Percentiles rank a stretch among this genome's conserved stretches.
These are phyloP conservation scores for Malania oleifera DNA, from an alignment of 164 flowering plant species.

Conservation along the genomic window DNA sequence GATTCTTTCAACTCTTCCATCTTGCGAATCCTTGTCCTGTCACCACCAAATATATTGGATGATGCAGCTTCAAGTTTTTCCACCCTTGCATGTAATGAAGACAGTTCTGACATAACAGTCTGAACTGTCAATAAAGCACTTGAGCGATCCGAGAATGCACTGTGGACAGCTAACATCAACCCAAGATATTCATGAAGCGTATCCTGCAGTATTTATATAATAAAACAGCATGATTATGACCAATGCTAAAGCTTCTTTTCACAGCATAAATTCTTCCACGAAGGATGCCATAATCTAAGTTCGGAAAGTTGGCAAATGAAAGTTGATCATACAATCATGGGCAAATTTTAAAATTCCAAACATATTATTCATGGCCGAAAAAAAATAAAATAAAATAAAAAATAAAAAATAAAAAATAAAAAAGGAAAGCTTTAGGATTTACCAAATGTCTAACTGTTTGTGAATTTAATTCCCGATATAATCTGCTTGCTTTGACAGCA, in stretches of 20 bases:
- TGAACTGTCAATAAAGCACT: constrained; percentile 90
- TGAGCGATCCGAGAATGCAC: constrained; percentile 84
- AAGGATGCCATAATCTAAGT: background rate
- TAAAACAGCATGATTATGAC: background rate
- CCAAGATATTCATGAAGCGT: constrained; percentile 88
- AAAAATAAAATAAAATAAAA: background rate
- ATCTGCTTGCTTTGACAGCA: constrained; percentile 90
- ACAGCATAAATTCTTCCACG: background rate
- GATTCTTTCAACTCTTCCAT: constrained; percentile 76
- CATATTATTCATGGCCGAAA: too few species aligned
- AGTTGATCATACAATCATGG: too few species aligned
- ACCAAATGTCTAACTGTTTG: constrained; percentile 93
- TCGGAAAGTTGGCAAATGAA: background rate
- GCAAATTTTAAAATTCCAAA: too few species aligned
- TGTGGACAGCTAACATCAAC: constrained; percentile 70
- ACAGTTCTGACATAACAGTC: constrained; percentile 72
- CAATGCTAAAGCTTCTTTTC: background rate
- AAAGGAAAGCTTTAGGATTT: constrained; percentile 5
- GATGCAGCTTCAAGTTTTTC: constrained; percentile 88
- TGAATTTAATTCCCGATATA: constrained; percentile 75
- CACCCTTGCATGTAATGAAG: constrained; percentile 60
- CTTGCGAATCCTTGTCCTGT: constrained; percentile 70
- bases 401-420: background rate
- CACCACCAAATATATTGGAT: constrained; percentile 86
- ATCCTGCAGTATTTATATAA: constrained; percentile 50